Conservation (phyloP, 805 yeast species). For the Myxozyma nipponensis region DNA sequence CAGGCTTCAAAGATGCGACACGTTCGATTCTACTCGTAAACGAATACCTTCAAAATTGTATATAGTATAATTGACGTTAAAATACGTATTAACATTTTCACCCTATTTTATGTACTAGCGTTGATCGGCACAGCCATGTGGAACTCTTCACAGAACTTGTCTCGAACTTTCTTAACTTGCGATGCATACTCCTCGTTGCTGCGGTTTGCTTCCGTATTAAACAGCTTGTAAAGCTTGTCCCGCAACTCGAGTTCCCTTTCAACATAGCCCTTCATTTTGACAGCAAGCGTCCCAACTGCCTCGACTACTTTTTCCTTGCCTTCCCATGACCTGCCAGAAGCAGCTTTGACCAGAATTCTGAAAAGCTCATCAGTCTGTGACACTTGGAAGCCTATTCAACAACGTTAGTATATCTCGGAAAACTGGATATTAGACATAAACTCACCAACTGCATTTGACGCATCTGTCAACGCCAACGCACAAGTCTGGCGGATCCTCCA, state of each 20-base stretch:
- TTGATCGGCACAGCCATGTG: constrained; percentile 13
- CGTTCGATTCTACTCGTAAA: constrained; percentile 12
- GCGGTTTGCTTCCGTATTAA: constrained; percentile 60
- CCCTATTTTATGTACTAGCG: no score
- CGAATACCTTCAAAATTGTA: background rate
- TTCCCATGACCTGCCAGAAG: constrained; percentile 77
- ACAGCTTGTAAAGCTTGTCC: constrained; percentile 36
- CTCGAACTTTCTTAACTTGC: constrained; percentile 51
- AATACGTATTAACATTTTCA: no score
- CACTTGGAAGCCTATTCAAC: constrained; percentile 29
- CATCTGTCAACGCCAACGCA: constrained; percentile 61
- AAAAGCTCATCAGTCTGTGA: constrained; percentile 42
- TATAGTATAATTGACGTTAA: no score
- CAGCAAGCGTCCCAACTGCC: constrained; percentile 59
- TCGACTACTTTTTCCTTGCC: constrained; percentile 78
- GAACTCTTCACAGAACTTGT: constrained; percentile 39
- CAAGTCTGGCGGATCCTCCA: constrained; percentile 66
- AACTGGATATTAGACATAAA: background rate
- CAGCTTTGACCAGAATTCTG: constrained; percentile 53
- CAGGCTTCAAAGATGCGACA: constrained; percentile 18
- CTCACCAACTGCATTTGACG: constrained; percentile 47
- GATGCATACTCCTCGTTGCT: constrained; percentile 62
- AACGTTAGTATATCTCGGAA: constrained; percentile 15
- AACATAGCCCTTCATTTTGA: constrained; percentile 44
- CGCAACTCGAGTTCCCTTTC: constrained; percentile 35